Conservation (phyloP, 441 rosid species). For the Flueggea neowawraea region DNA sequence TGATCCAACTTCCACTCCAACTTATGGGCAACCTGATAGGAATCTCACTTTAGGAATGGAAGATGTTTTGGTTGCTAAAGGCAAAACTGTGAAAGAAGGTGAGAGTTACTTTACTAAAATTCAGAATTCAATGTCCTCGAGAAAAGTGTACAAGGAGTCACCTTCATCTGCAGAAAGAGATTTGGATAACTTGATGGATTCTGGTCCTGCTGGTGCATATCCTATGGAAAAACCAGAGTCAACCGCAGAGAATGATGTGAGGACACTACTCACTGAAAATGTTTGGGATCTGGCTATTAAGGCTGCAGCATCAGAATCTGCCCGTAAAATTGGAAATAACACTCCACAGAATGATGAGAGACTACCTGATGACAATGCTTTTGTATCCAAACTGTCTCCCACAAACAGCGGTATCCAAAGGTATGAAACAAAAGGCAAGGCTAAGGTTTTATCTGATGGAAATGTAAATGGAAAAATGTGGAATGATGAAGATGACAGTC, state of each 20-base stretch:
- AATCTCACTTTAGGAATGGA: conserved; percentile 25
- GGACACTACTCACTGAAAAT: conserved; percentile 21
- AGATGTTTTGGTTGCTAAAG: conserved; percentile 20
- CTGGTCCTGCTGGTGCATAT: conserved; percentile 9
- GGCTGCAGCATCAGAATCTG: conserved; percentile 26
- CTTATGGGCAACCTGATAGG: conserved; percentile 20
- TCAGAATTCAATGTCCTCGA: conserved; percentile 11
- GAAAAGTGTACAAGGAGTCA: conserved; percentile 18
- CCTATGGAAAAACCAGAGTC: conserved; percentile 44
- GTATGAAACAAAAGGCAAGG: conserved; percentile 45
- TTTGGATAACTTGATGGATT: conserved; percentile 17
- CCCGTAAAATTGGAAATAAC: conserved; percentile 24
- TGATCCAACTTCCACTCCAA: conserved; percentile 18
- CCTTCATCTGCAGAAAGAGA: conserved; percentile 23
- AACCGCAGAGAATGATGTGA: conserved; percentile 54
- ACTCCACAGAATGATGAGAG: conserved; percentile 26
- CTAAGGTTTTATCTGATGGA: conserved; percentile 59
- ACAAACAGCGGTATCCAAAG: conserved; percentile 23
- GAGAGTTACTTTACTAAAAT: conserved; percentile 19
- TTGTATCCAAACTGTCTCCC: conserved; percentile 23
- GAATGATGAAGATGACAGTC: conserved; percentile 50
- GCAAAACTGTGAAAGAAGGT: conserved; percentile 13
- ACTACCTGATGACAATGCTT: conserved; percentile 17
- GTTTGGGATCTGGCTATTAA: conserved; percentile 19
- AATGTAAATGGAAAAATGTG: conserved; percentile 30